phyloP scores from a whole-genome alignment of 192 early-diverging fungal species.

The Umbelopsis sp. region DNA sequence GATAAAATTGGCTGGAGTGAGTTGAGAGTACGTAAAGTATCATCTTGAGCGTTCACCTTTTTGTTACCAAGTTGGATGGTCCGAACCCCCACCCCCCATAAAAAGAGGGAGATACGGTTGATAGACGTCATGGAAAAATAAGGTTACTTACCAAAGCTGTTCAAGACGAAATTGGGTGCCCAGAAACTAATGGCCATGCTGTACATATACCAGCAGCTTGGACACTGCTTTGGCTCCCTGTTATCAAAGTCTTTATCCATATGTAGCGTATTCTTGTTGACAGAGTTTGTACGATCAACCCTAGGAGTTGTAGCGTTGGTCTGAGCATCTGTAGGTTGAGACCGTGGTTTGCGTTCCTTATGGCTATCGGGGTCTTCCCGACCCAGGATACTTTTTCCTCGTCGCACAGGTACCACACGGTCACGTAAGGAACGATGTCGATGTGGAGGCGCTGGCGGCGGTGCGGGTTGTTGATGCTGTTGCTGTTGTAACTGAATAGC shows the following conservation, averaged over 20 bases:
- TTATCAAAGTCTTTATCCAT: constrained; percentile 13
- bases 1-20: not conserved
- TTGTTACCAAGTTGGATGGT: too few species aligned
- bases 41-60: too few species aligned
- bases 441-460: constrained; percentile 5
- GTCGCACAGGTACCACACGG: constrained; percentile 24
- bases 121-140: not conserved
- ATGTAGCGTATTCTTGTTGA: not conserved
- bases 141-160: constrained; percentile 23
- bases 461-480: not conserved
- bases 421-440: constrained; percentile 4
- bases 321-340: not conserved
- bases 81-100: too few species aligned
- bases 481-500: constrained; percentile 1
- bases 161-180: constrained; percentile 19
- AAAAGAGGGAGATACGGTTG: too few species aligned
- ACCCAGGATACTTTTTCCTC: constrained; percentile 39
- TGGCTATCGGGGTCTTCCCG: constrained; percentile 27
- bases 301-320: not conserved
- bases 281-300: not conserved
- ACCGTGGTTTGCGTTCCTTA: not conserved
- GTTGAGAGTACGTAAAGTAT: not conserved
- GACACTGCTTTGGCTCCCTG: not conserved
- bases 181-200: constrained; percentile 26
- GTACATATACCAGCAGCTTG: constrained; percentile 28